These are phyloP conservation scores for Ascochyta viciae-villosae DNA, from an alignment of 2,329 filamentous ascomycete genomes.

Conservation along the genomic window DNA sequence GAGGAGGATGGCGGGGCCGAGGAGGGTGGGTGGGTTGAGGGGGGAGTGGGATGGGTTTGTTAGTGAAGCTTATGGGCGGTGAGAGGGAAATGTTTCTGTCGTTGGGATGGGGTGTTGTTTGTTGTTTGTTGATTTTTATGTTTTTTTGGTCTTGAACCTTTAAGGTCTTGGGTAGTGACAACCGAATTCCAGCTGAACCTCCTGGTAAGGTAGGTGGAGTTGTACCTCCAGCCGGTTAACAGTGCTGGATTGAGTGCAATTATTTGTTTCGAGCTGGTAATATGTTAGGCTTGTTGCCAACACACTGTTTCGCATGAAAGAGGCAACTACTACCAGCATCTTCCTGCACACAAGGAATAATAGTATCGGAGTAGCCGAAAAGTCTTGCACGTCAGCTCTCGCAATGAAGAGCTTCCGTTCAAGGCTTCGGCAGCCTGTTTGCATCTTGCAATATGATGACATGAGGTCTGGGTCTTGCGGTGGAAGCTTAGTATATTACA, in stretches of 20 bases:
- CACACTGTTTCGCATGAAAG: no score
- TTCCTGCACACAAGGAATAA: no score
- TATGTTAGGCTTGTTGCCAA: no score
- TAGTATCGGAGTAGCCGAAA: neutral
- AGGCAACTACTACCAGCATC: no score
- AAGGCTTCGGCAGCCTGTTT: slow-evolving; percentile 6
- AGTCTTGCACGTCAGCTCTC: slow-evolving; percentile 18
- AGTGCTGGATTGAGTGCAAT: no score
- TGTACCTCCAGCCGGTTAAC: no score
- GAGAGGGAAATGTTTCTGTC: neutral
- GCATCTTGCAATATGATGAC: neutral
- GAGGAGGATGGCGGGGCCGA: no score
- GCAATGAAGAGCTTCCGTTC: slow-evolving; percentile 13
- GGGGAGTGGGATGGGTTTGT: slow-evolving; percentile 36
- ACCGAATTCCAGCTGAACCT: no score
- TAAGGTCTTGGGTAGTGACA: no score
- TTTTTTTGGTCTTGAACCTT: no score
- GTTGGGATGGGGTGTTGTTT: neutral
- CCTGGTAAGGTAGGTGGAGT: no score
- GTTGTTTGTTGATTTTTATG: neutral
- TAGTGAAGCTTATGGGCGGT: slow-evolving; percentile 36
- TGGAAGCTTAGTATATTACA: neutral
- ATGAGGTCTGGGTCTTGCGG: neutral
- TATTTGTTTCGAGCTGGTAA: no score
- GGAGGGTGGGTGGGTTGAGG: slow-evolving; percentile 28